Evolutionary conservation across 768 basidiomycete species (phyloP).

Genomic region (Panus rudis): DNA sequence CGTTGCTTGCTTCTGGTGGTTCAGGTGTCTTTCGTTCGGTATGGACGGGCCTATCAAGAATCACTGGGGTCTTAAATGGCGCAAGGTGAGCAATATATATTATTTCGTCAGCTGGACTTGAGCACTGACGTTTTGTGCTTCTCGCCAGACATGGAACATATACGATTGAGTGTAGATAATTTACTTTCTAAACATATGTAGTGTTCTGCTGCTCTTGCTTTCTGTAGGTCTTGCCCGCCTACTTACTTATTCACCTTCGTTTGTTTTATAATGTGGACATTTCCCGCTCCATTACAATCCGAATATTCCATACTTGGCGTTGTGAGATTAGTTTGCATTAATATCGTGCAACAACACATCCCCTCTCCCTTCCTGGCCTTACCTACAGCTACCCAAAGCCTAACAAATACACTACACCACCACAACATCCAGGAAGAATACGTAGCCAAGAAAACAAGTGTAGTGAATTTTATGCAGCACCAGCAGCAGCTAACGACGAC

Average conservation of each 20-base stretch:
- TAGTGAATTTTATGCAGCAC: too few relatives aligned
- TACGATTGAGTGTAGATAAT: slow-evolving; percentile 19
- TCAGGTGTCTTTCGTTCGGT: slow-evolving; percentile 82
- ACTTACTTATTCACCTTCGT: not conserved
- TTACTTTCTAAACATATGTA: not conserved
- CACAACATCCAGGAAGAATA: too few relatives aligned
- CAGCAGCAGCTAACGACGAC: slow-evolving; percentile 2
- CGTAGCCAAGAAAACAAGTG: too few relatives aligned
- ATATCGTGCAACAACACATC: too few relatives aligned
- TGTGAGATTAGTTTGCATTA: too few relatives aligned
- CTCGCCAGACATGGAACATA: slow-evolving; percentile 31
- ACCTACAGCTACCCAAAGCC: too few relatives aligned
- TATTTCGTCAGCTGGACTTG: not conserved
- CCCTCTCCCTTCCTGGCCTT: too few relatives aligned
- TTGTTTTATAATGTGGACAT: too few relatives aligned
- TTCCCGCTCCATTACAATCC: too few relatives aligned
- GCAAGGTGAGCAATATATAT: slow-evolving; percentile 37
- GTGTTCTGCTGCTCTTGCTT: slow-evolving; percentile 9
- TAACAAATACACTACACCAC: too few relatives aligned
- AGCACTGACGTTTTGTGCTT: not conserved
- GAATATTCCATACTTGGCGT: too few relatives aligned
- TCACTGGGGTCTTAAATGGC: slow-evolving; percentile 76
- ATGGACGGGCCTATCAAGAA: slow-evolving; percentile 83
- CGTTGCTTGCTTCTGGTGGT: slow-evolving; percentile 91
- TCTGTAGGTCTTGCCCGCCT: slow-evolving; percentile 1